Conservation (phyloP, 225 moss, liverwort and hornwort species). For the Thuidium tamariscinum region DNA sequence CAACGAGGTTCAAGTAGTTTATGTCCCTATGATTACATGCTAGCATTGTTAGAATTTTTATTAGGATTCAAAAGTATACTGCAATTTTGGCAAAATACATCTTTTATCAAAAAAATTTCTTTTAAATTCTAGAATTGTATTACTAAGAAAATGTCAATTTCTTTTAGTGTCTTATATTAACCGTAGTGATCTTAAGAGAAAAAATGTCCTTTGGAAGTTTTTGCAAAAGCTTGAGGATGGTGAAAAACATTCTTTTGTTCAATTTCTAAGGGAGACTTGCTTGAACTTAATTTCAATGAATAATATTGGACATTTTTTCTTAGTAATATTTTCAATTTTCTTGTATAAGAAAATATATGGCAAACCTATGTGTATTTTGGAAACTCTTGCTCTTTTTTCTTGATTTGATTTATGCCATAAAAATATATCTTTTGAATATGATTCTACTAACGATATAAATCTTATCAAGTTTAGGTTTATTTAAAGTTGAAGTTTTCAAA, state of each 20-base stretch:
- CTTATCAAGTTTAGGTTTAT: too few species aligned
- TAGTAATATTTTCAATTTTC: background rate
- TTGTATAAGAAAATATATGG: background rate
- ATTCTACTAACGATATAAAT: background rate
- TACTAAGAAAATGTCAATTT: rapidly evolving
- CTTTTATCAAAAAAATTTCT: rapidly evolving
- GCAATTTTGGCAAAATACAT: background rate
- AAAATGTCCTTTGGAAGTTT: too few species aligned
- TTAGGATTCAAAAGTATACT: background rate
- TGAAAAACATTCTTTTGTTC: too few species aligned
- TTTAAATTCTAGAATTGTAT: background rate
- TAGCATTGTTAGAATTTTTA: too few species aligned
- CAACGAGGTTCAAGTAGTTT: too few species aligned
- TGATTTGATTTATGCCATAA: background rate
- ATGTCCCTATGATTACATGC: too few species aligned
- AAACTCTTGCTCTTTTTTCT: rapidly evolving
- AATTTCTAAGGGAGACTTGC: background rate
- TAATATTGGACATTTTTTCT: background rate
- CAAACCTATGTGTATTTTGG: background rate
- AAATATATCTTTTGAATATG: background rate
- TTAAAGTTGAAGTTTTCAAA: background rate
- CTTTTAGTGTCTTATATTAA: background rate
- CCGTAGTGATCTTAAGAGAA: rapidly evolving
- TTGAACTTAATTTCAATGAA: background rate
- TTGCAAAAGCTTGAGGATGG: background rate